Conservation (phyloP, 2,329 filamentous ascomycete species). For the Setomelanomma holmii region DNA sequence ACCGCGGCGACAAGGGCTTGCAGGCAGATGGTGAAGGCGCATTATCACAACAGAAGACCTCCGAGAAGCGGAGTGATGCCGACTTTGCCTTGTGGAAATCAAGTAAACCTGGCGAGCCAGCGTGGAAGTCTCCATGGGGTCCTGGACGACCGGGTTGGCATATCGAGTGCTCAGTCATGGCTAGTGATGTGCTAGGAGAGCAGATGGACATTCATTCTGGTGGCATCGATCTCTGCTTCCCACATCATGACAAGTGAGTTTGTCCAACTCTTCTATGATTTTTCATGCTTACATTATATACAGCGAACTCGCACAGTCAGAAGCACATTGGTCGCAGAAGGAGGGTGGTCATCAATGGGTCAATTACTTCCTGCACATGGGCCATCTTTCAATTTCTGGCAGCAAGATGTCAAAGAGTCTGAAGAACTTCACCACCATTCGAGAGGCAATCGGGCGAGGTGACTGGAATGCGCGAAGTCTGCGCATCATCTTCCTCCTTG, state of each 20-base stretch:
- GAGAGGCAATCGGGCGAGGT: conserved; percentile 73
- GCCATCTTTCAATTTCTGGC: conserved; percentile 85
- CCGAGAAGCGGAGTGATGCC: conserved; percentile 75
- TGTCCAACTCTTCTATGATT: background rate
- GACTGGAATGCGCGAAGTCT: conserved; percentile 81
- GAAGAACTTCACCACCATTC: conserved; percentile 95
- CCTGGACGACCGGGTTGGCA: conserved; percentile 92
- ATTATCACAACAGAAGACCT: conserved; percentile 62
- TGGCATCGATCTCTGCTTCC: conserved; percentile 87
- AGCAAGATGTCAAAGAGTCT: conserved; percentile 96
- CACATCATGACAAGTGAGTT: conserved; percentile 71
- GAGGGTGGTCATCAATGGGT: conserved; percentile 73
- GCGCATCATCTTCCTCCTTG: conserved; percentile 85
- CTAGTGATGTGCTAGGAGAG: conserved; percentile 82
- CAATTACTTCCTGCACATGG: conserved; percentile 96
- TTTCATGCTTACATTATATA: conserved; percentile 1
- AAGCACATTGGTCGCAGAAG: conserved; percentile 73
- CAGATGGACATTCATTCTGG: conserved; percentile 93
- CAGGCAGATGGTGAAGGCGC: conserved; percentile 91
- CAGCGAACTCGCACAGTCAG: conserved; percentile 81
- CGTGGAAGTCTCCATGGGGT: conserved; percentile 89
- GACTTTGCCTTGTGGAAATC: conserved; percentile 97
- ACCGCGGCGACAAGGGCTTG: conserved; percentile 80
- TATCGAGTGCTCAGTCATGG: conserved; percentile 97
- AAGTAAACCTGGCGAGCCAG: conserved; percentile 89